phyloP scores from a whole-genome alignment of 1,284 basidiomycete species.

The Schizophyllum commune region DNA sequence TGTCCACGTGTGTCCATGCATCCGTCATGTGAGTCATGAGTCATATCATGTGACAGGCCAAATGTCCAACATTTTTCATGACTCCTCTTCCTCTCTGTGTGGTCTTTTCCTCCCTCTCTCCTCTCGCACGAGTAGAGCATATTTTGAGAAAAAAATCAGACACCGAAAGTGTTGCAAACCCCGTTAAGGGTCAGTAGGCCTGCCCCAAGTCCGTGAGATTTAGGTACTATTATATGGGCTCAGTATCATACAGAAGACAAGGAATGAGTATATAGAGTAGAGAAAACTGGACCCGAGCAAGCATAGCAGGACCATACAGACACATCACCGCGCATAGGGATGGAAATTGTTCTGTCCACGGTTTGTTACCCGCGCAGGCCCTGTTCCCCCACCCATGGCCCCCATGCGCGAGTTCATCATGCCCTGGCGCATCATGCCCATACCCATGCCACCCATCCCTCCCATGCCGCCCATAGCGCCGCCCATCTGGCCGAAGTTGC shows the following conservation, averaged over 20 bases:
- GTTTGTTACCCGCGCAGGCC: conserved; percentile 43
- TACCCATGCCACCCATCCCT: conserved; percentile 18
- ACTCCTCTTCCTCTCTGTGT: too few species aligned
- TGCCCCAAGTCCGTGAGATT: too few species aligned
- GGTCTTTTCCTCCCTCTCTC: too few species aligned
- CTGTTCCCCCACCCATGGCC: conserved; percentile 37
- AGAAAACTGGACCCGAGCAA: neutral
- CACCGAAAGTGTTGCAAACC: too few species aligned
- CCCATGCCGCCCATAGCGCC: conserved; percentile 16
- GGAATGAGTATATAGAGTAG: neutral
- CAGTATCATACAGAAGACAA: neutral
- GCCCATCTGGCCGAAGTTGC: conserved; percentile 3
- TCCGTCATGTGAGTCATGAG: too few species aligned
- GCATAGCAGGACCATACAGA: neutral
- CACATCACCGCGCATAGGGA: conserved; percentile 41
- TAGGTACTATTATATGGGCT: neutral
- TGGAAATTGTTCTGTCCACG: conserved; percentile 56
- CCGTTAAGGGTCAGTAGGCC: too few species aligned
- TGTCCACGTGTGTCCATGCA: too few species aligned
- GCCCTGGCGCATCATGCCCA: conserved; percentile 23
- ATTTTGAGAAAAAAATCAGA: too few species aligned
- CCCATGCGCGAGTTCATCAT: conserved; percentile 27
- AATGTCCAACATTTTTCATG: neutral
- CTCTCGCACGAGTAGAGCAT: too few species aligned
- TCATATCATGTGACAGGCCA: neutral